Evolutionary conservation across 139 green algal genomes (phyloP), one percentile per base, ranked within the genome.

Genomic region (Picochlorum costavermella): DNA sequence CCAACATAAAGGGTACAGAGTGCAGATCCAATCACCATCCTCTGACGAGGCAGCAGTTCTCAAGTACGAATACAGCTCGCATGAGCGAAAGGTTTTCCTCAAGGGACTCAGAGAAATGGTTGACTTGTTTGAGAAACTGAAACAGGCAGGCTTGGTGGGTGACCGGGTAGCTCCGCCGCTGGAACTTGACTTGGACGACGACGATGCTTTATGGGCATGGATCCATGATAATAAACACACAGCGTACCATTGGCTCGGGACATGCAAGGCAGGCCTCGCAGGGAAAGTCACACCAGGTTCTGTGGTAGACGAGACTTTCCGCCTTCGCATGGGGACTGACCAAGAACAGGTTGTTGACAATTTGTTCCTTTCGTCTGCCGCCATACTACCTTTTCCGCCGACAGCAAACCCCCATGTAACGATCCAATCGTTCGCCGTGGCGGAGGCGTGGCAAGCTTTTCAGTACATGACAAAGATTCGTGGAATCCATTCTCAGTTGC

Each of bases 231-330:
- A 53, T 14, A 53, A 53, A 14, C 17, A 23, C 17, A 53, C 46
- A 14, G 46, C 46, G 46, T 53, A 53, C n/a, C 46, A 53, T 53
- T 53, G 46, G 46, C 46, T 53, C 20, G 46, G 46, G 5, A 53
- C 46, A 11, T 53, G 46, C 46, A 53, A 53, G 46, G 46, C 46
- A 2, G 46, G 46, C 20, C n/a, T 53, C 16, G 20, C 8, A 13
- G 46, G 46, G 9, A 20, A 28, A 20, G 46, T 53, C 46, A 53
- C 16, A 23, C 46, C 46, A 53, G 46, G 46, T 0, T 20, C 46
- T 53, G 46, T 53, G 6, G 46, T 23, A 28, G 46, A 53, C 20
- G 46, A 53, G 46, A 53, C 16, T 1, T 53, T 53, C 20, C 46
- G 46, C 17, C n/a, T 53, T 5, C 17, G 46, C 1, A 23, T 11